Evolutionary conservation across 129 eudicot genomes (phyloP).

Genomic region (Apium graveolens): DNA sequence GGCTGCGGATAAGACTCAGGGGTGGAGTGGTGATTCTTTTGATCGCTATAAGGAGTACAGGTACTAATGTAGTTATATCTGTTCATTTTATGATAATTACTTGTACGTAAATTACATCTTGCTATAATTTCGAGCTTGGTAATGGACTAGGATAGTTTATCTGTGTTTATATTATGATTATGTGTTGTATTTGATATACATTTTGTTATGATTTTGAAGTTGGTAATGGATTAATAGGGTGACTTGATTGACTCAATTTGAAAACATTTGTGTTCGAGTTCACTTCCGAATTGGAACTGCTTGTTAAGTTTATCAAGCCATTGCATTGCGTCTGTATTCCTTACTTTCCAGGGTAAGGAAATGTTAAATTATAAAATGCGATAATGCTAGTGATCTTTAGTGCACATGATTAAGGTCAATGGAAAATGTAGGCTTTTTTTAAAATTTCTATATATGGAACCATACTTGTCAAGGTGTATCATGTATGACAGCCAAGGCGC

Average conservation of each 20-base stretch:
- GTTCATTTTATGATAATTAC: neutral
- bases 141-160: neutral
- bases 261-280: neutral
- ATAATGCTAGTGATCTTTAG: no score
- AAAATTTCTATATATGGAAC: neutral
- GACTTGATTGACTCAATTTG: neutral
- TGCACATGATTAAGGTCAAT: neutral
- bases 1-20: conserved; percentile 89
- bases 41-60: conserved; percentile 88
- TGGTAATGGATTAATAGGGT: neutral
- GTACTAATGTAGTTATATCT: conserved; percentile 17
- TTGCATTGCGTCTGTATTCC: neutral
- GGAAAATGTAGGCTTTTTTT: neutral
- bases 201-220: neutral
- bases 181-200: neutral
- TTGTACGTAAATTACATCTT: neutral
- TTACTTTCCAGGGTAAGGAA: neutral
- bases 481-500: neutral
- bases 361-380: neutral
- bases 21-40: conserved; percentile 96
- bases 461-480: neutral
- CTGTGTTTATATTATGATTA: neutral
- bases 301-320: neutral
- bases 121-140: neutral
- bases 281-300: neutral